Percentiles rank a stretch among this genome's conserved stretches.
Conservation (phyloP, 2,329 filamentous ascomycete species). For the Aspergillus persii region DNA sequence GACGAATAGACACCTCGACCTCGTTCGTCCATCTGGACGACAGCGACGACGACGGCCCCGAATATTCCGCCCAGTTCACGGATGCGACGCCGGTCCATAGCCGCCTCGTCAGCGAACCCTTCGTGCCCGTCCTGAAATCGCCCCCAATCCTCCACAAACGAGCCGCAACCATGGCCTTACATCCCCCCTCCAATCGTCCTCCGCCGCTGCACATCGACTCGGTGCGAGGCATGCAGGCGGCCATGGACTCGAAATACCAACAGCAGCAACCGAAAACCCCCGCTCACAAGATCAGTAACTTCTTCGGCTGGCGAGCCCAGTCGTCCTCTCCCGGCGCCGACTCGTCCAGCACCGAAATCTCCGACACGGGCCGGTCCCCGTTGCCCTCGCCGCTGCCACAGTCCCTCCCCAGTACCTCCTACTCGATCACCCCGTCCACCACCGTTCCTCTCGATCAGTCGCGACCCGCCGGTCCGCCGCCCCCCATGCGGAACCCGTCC, state of each 20-base stretch:
- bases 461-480: conserved; percentile 36
- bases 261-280: conserved; percentile 49
- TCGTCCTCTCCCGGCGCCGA: conserved; percentile 55
- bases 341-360: conserved; percentile 62
- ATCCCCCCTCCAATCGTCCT: conserved; percentile 39
- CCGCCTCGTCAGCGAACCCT: conserved; percentile 44
- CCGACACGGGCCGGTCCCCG: conserved; percentile 59
- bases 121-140: conserved; percentile 67
- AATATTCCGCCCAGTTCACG: conserved; percentile 29
- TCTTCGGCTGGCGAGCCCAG: conserved; percentile 65
- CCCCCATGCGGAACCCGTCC: conserved; percentile 39
- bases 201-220: conserved; percentile 47
- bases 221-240: conserved; percentile 34
- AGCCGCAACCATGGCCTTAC: conserved; percentile 45
- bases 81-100: conserved; percentile 39
- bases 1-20: conserved; percentile 33
- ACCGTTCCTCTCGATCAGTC: conserved; percentile 50
- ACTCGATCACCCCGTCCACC: conserved; percentile 41
- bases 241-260: conserved; percentile 24
- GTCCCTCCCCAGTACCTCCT: conserved; percentile 32
- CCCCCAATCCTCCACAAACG: conserved; percentile 53
- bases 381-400: conserved; percentile 53
- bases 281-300: conserved; percentile 59
- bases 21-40: conserved; percentile 27
- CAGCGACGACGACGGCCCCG: conserved; percentile 26